Evolutionary conservation across 164 flowering plant genomes (phyloP), one percentile per base, ranked within the genome.

Genomic region (Piper longum): DNA sequence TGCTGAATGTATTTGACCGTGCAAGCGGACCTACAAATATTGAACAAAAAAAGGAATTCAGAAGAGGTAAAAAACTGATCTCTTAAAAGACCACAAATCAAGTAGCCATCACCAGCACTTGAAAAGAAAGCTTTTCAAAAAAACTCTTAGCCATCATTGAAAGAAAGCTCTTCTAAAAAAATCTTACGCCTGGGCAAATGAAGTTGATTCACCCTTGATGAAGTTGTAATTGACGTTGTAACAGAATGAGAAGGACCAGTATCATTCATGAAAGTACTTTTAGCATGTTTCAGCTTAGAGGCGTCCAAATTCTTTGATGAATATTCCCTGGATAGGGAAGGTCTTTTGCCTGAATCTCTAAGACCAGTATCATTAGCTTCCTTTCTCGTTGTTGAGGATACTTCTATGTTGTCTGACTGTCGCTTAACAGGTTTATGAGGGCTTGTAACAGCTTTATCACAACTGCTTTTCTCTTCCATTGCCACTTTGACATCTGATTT

Each of bases 1-100:
- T 66, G 73, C 59, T 80, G 66, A 84, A 85, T 51, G 95, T 83
- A 75, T 73, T 78, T 54, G 95, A 88, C 75, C 82, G 86, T 16
- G 65, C 73, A 43, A 88, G 69, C 57, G 78, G 64, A 72, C 91
- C 98, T 92, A 84, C 55, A 67, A 41, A 54, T 41, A 62, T 19
- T 54, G 43, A 17, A 66, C 41, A 60, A 63, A 9, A 14, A 52
- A 36, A 63, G 41, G 67, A 18, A 7, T 26, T 52, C 42, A 56
- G 17, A 17, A 36, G 52, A 5, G 17, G 66, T 52, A n/a, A 36
- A 16, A 66, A 45, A 16, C 39, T 12, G 61, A 13, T 11, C 0
- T 26, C 39, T 5, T 18, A 59, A 11, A 4, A 11, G 42, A 5
- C 12, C 42, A 39, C 16, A 4, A 11, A 59, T 36, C 11, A 12